Conservation (phyloP, 805 yeast genomes). For the Yamadazyma endophytica region DNA sequence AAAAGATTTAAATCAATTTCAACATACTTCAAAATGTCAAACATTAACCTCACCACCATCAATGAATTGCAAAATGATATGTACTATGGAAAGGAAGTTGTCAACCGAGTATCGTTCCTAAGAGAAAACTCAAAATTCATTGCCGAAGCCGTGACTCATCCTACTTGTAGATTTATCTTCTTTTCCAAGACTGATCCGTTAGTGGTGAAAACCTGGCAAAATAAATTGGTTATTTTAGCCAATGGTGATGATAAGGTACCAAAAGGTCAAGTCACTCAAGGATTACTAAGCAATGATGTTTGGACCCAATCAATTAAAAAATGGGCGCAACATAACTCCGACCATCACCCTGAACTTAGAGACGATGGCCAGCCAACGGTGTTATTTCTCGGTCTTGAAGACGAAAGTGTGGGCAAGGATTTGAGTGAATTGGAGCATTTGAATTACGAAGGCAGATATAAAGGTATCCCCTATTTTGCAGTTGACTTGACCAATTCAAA, state of each 20-base stretch:
- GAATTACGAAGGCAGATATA: slow-evolving; percentile 44
- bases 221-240: slow-evolving; percentile 30
- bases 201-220: slow-evolving; percentile 23
- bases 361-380: slow-evolving; percentile 31
- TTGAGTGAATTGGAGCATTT: slow-evolving; percentile 24
- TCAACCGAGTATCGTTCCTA: slow-evolving; percentile 63
- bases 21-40: slow-evolving; percentile 13
- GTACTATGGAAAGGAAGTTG: slow-evolving; percentile 47
- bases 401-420: slow-evolving; percentile 41
- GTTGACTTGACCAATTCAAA: slow-evolving; percentile 52
- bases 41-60: slow-evolving; percentile 8
- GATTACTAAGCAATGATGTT: slow-evolving; percentile 15
- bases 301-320: slow-evolving; percentile 14
- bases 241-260: slow-evolving; percentile 22
- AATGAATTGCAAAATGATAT: slow-evolving; percentile 17
- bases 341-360: slow-evolving; percentile 38
- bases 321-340: slow-evolving; percentile 30
- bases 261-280: slow-evolving; percentile 13
- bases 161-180: slow-evolving; percentile 48
- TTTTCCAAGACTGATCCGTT: slow-evolving; percentile 28
- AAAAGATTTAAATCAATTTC: slow-evolving; percentile 5
- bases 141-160: slow-evolving; percentile 38
- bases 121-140: slow-evolving; percentile 55
- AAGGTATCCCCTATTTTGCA: slow-evolving; percentile 63
- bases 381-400: slow-evolving; percentile 44